A percentile compares a stretch with the other conserved stretches of the same genome.
Conservation (phyloP, 2,329 filamentous ascomycete genomes). For the Phyllosticta ampelicida region DNA sequence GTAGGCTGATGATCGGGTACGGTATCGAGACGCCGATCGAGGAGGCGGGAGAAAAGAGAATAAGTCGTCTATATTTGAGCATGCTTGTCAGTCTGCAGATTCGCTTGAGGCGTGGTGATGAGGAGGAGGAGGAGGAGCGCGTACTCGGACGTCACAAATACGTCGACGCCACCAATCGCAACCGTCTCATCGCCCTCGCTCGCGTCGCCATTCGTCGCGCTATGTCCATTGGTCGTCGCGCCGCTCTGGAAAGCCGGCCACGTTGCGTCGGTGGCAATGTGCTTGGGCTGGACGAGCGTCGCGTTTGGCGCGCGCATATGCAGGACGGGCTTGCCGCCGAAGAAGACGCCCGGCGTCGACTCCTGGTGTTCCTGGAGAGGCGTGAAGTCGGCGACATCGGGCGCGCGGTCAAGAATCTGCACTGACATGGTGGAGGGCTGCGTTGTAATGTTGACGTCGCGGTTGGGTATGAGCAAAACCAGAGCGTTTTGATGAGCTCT, state of each 20-base stretch:
- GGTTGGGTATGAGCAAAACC: not conserved
- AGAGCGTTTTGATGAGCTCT: not conserved
- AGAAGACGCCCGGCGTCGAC: constrained; percentile 63
- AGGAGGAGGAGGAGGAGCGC: too few relatives aligned
- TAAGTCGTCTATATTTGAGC: constrained; percentile 31
- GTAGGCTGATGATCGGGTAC: constrained; percentile 64
- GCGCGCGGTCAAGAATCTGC: constrained; percentile 46
- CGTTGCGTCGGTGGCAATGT: not conserved
- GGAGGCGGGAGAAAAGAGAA: constrained; percentile 50
- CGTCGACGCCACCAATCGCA: constrained; percentile 29
- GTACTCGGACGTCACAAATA: constrained; percentile 39
- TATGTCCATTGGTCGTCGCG: constrained; percentile 10
- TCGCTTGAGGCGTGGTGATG: constrained; percentile 13
- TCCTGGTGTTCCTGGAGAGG: constrained; percentile 58
- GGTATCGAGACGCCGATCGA: constrained; percentile 56
- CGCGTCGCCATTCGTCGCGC: constrained; percentile 9
- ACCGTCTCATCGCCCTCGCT: constrained; percentile 16
- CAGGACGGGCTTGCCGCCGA: constrained; percentile 58
- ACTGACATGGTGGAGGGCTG: constrained; percentile 22
- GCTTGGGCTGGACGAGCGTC: constrained; percentile 32
- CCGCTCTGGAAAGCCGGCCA: not conserved
- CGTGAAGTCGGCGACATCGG: constrained; percentile 49
- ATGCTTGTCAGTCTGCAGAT: not conserved
- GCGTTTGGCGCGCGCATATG: constrained; percentile 50
- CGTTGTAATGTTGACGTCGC: not conserved